A percentile compares a stretch with the other conserved stretches of the same genome.
Evolutionary conservation across 1,139 yeast species (phyloP).

Genomic region (Pichia sp.): DNA sequence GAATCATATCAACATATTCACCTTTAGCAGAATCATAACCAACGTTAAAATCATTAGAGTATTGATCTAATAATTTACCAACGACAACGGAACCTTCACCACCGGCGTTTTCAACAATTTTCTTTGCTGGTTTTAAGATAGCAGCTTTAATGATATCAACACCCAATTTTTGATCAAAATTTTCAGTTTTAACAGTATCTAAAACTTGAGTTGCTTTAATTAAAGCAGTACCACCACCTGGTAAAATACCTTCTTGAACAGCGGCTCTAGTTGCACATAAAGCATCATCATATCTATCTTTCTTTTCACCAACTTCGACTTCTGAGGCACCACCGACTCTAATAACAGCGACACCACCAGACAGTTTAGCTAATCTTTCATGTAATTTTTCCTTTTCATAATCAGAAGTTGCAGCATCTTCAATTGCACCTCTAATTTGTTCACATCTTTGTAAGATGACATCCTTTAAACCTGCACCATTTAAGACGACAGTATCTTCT

Average conservation of each 20-base stretch:
- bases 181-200: constrained; percentile 72
- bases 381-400: constrained; percentile 97
- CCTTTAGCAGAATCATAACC: constrained; percentile 96
- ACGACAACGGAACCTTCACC: constrained; percentile 97
- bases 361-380: constrained; percentile 96
- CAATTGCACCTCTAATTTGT: constrained; percentile 84
- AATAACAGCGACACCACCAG: constrained; percentile 99
- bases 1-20: constrained; percentile 92
- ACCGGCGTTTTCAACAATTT: constrained; percentile 97
- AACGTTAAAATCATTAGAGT: constrained; percentile 76
- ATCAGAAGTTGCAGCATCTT: constrained; percentile 72
- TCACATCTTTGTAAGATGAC: constrained; percentile 88
- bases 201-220: constrained; percentile 86
- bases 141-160: constrained; percentile 94
- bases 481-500: constrained; percentile 93
- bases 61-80: constrained; percentile 83
- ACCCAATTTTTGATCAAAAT: constrained; percentile 98
- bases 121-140: constrained; percentile 93
- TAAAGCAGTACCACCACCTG: constrained; percentile 99
- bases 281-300: constrained; percentile 99
- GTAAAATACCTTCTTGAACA: constrained; percentile 97
- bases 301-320: constrained; percentile 99
- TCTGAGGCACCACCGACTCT: constrained; percentile 98
- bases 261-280: constrained; percentile 99
- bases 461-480: constrained; percentile 94